A percentile compares a stretch with the other conserved stretches of the same genome.
Conservation (phyloP, 805 yeast species). For the Lipomyces oligophaga region DNA sequence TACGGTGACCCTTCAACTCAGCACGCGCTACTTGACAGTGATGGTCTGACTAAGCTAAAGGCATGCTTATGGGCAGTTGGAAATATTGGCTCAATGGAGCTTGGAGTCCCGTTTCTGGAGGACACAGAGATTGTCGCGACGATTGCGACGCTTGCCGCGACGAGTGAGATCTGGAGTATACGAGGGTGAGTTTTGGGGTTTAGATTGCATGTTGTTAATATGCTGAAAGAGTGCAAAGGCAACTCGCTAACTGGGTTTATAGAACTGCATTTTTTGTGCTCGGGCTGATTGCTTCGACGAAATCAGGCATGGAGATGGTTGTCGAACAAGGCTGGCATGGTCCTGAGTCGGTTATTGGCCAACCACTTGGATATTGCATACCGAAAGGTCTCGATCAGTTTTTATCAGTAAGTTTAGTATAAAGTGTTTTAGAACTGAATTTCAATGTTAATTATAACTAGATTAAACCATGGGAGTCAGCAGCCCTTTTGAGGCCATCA, state of each 20-base stretch:
- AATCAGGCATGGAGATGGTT: constrained; percentile 76
- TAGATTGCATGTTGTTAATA: too few relatives aligned
- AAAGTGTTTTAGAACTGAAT: neutral
- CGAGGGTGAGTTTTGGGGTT: constrained; percentile 47
- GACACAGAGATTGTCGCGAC: constrained; percentile 49
- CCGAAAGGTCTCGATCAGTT: constrained; percentile 16
- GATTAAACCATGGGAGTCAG: constrained; percentile 13
- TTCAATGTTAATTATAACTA: neutral
- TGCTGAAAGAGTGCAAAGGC: too few relatives aligned
- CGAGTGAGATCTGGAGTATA: constrained; percentile 53
- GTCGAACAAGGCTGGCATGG: constrained; percentile 78
- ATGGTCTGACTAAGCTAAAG: constrained; percentile 49
- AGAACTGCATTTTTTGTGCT: constrained; percentile 66
- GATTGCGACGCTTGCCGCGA: constrained; percentile 49
- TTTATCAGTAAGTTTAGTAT: constrained; percentile 4
- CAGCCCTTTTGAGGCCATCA: constrained; percentile 18
- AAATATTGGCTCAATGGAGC: constrained; percentile 65
- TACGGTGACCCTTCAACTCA: too few relatives aligned
- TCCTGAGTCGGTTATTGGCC: constrained; percentile 44
- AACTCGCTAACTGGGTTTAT: neutral
- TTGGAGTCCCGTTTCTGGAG: constrained; percentile 62
- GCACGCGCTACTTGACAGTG: constrained; percentile 30
- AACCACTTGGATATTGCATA: constrained; percentile 36
- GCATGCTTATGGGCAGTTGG: constrained; percentile 87
- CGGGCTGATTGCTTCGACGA: constrained; percentile 68